These are phyloP conservation scores for Parathielavia appendiculata DNA, from an alignment of 495 filamentous ascomycete genomes.

Conservation along the genomic window DNA sequence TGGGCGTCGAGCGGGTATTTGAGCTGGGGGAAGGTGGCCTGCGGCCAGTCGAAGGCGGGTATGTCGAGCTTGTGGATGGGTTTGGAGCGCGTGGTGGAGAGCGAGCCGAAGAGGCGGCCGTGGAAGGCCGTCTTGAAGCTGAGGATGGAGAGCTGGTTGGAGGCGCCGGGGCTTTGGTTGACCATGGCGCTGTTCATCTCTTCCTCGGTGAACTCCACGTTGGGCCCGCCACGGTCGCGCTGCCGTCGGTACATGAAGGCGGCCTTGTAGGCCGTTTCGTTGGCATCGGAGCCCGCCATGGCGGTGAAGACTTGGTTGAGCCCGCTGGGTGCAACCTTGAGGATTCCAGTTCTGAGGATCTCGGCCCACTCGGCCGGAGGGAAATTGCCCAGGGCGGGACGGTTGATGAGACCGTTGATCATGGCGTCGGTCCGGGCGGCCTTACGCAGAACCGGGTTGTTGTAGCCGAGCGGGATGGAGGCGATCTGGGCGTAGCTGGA, in stretches of 20 bases:
- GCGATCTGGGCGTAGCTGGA: constrained; percentile 87
- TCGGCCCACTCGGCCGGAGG: constrained; percentile 84
- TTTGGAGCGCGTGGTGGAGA: constrained; percentile 93
- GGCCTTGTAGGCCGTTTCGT: constrained; percentile 98
- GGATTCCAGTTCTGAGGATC: constrained; percentile 79
- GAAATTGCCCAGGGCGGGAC: constrained; percentile 95
- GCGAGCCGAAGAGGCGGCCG: constrained; percentile 86
- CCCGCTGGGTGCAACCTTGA: constrained; percentile 85
- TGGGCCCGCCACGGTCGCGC: constrained; percentile 74
- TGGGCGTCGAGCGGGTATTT: constrained; percentile 90
- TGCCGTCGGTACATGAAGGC: constrained; percentile 97
- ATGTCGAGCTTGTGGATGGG: constrained; percentile 98
- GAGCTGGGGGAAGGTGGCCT: constrained; percentile 81
- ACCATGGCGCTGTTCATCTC: constrained; percentile 76
- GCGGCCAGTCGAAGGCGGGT: constrained; percentile 97
- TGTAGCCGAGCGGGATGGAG: constrained; percentile 95
- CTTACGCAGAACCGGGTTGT: constrained; percentile 74
- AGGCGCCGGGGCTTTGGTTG: constrained; percentile 78
- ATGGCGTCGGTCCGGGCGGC: constrained; percentile 73
- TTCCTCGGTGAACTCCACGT: constrained; percentile 77
- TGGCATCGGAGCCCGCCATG: constrained; percentile 92
- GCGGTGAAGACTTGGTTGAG: constrained; percentile 95
- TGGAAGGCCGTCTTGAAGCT: constrained; percentile 94
- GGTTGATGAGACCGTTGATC: constrained; percentile 80
- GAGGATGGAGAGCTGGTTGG: constrained; percentile 79